phyloP scores from a whole-genome alignment of 257 asterid genomes.

The Solanum arcanum region DNA sequence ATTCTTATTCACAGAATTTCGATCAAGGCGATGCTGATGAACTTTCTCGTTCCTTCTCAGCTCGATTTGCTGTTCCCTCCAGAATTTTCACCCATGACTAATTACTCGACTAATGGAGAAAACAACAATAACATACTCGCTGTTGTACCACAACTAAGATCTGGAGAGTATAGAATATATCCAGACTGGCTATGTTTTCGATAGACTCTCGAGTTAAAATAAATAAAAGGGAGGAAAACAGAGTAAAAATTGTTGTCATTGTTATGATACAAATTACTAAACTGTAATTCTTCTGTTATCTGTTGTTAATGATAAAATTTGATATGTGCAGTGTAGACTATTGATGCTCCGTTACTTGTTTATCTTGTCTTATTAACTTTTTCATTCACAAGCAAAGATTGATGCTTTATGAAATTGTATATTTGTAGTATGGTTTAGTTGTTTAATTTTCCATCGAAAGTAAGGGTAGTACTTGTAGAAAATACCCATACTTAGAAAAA shows the following conservation, averaged over 20 bases:
- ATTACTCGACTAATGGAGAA: constrained; percentile 12
- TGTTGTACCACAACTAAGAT: too few relatives aligned
- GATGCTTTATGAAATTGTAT: not conserved
- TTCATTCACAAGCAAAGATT: not conserved
- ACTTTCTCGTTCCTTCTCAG: constrained; percentile 60
- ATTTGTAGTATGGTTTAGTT: not conserved
- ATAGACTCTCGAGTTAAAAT: too few relatives aligned
- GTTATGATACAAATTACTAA: not conserved
- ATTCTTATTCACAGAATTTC: constrained; percentile 60
- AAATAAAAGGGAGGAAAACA: not conserved
- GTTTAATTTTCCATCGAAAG: too few relatives aligned
- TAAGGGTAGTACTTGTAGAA: not conserved
- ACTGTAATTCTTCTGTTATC: not conserved
- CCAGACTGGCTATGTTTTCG: too few relatives aligned
- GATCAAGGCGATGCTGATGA: constrained; percentile 60
- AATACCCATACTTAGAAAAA: too few relatives aligned
- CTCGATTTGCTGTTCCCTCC: constrained; percentile 68
- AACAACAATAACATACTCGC: not conserved
- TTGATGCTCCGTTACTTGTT: not conserved
- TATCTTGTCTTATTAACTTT: not conserved
- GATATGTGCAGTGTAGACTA: not conserved
- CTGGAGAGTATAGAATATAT: not conserved
- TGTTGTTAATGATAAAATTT: not conserved
- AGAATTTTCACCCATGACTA: constrained; percentile 37
- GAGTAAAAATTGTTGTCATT: not conserved